phyloP scores from a whole-genome alignment of 176 grass and related monocot genomes.

The Tillandsia leiboldiana region DNA sequence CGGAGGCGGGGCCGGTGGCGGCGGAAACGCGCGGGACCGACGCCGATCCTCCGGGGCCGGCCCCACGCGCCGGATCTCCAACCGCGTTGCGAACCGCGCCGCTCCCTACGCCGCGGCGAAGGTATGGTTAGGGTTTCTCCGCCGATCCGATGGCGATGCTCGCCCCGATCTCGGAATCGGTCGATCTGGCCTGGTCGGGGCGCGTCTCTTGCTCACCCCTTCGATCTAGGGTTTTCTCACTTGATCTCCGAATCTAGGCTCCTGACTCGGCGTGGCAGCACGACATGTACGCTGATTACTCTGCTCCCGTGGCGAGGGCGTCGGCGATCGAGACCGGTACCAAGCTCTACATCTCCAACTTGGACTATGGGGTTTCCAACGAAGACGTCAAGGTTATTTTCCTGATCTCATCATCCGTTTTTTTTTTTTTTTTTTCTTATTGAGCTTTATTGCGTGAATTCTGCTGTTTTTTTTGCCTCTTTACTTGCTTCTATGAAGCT shows the following conservation, averaged over 20 bases:
- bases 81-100: slow-evolving; percentile 62
- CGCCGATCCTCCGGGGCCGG: slow-evolving; percentile 30
- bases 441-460: neutral
- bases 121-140: slow-evolving; percentile 39
- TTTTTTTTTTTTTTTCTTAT: neutral
- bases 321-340: slow-evolving; percentile 81
- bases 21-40: slow-evolving; percentile 33
- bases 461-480: neutral
- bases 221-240: slow-evolving; percentile 60
- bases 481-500: neutral
- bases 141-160: neutral
- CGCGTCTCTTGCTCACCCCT: slow-evolving; percentile 16
- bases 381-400: slow-evolving; percentile 84
- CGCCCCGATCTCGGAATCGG: neutral
- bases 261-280: slow-evolving; percentile 86
- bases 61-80: slow-evolving; percentile 49
- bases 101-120: slow-evolving; percentile 65
- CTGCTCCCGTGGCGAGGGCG: slow-evolving; percentile 37
- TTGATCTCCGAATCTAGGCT: slow-evolving; percentile 87
- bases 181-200: neutral
- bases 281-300: slow-evolving; percentile 51
- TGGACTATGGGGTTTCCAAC: slow-evolving; percentile 83
- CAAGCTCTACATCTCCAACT: slow-evolving; percentile 88
- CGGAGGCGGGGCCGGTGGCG: slow-evolving; percentile 5
- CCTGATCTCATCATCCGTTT: neutral